Conservation (phyloP, 2,329 filamentous ascomycete species). For the Penicillium sp. region DNA sequence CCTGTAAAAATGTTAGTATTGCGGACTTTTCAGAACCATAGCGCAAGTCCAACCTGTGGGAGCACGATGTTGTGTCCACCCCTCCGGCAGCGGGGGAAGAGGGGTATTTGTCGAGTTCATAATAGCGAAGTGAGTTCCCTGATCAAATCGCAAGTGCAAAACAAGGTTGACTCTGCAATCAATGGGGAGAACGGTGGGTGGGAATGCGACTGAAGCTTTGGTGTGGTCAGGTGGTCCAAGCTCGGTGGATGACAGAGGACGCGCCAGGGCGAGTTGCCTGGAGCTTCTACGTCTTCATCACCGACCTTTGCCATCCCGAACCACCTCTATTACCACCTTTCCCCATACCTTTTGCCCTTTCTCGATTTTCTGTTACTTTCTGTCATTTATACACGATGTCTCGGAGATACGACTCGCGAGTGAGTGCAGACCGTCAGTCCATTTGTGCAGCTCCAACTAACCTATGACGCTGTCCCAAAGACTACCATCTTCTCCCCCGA, state of each 20-base stretch:
- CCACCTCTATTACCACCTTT: conserved; percentile 18
- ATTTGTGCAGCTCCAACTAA: conserved; percentile 37
- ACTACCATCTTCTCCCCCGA: conserved; percentile 99
- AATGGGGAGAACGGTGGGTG: conserved; percentile 8
- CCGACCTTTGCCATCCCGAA: conserved; percentile 22
- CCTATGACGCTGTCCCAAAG: conserved; percentile 53
- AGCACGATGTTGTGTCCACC: conserved; percentile 93
- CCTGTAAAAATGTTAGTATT: conserved; percentile 49
- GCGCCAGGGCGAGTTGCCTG: conserved; percentile 45
- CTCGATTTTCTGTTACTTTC: conserved; percentile 10
- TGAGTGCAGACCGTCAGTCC: conserved; percentile 52
- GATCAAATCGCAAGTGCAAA: neutral
- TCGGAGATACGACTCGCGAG: conserved; percentile 95
- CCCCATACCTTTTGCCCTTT: conserved; percentile 15
- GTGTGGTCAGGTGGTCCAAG: conserved; percentile 39
- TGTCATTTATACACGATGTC: conserved; percentile 66
- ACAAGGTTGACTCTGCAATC: neutral
- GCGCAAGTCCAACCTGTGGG: conserved; percentile 62
- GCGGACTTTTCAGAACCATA: conserved; percentile 9
- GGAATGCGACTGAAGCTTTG: conserved; percentile 25
- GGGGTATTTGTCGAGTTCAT: conserved; percentile 76
- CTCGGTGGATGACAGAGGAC: conserved; percentile 41
- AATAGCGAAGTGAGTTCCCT: conserved; percentile 50
- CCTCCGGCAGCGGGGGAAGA: conserved; percentile 68
- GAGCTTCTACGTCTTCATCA: conserved; percentile 33